Conservation (phyloP, 257 asterid genomes). For the Capsicum chinense region DNA sequence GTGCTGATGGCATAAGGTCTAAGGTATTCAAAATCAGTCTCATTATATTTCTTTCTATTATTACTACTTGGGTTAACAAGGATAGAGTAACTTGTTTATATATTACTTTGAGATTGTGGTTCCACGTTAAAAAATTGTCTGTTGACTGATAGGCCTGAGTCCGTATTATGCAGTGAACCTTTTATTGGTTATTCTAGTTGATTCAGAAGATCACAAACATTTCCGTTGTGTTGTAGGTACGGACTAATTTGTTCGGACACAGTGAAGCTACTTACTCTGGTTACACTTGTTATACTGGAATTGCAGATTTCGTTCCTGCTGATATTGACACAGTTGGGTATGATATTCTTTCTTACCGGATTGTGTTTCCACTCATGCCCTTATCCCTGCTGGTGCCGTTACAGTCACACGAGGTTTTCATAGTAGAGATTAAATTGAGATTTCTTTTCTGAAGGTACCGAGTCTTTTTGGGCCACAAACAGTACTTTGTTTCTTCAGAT, state of each 20-base stretch:
- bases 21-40: conserved; percentile 52
- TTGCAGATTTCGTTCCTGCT: conserved; percentile 91
- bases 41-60: not conserved
- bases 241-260: conserved; percentile 75
- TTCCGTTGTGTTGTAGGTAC: conserved; percentile 51
- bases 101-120: not conserved
- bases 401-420: not conserved
- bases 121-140: not conserved
- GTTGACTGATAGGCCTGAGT: not conserved
- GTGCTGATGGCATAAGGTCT: conserved; percentile 97
- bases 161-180: not conserved
- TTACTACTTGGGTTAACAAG: not conserved
- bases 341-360: conserved; percentile 29
- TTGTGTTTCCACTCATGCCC: conserved; percentile 17
- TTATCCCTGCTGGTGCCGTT: not conserved
- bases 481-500: conserved; percentile 96
- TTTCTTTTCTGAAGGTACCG: conserved; percentile 69
- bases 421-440: not conserved
- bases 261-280: conserved; percentile 74
- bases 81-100: not conserved
- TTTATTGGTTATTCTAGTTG: not conserved
- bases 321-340: conserved; percentile 98
- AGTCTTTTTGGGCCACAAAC: conserved; percentile 95
- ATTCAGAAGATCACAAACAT: not conserved
- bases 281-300: conserved; percentile 98